Conservation (phyloP, 139 green algal genomes). For the Pleodorina starrii region DNA sequence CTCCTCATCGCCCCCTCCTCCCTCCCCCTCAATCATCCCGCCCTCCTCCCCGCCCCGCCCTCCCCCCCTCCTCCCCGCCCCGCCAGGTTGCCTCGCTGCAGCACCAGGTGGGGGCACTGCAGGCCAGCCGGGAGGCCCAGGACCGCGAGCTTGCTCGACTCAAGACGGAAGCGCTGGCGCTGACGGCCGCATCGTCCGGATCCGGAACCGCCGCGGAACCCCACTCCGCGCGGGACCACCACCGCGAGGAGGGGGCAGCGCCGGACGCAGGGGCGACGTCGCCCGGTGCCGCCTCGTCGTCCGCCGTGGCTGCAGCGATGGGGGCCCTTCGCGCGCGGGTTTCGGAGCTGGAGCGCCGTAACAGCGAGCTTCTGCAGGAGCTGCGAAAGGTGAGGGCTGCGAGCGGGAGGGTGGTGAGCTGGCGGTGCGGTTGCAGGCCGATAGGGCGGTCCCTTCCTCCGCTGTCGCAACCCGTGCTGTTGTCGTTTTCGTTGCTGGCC, state of each 20-base stretch:
- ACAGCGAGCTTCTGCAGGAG: slow-evolving; percentile 44
- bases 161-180: slow-evolving; percentile 56
- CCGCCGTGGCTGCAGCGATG: neutral
- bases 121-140: slow-evolving; percentile 57
- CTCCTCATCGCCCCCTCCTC: neutral
- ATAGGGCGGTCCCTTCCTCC: too few relatives aligned
- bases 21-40: too few relatives aligned
- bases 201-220: slow-evolving; percentile 1
- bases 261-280: neutral
- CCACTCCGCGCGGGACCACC: neutral
- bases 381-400: slow-evolving; percentile 17
- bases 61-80: neutral
- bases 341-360: slow-evolving; percentile 53
- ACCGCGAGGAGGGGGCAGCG: neutral
- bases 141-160: slow-evolving; percentile 58
- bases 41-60: neutral
- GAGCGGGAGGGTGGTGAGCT: neutral
- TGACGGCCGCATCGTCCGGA: slow-evolving; percentile 51
- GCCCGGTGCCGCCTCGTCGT: neutral
- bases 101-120: slow-evolving; percentile 64
- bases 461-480: too few relatives aligned
- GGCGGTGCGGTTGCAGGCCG: neutral
- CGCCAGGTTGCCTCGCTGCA: slow-evolving; percentile 66
- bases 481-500: too few relatives aligned
- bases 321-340: slow-evolving; percentile 10